Percentiles rank a stretch among this genome's conserved stretches.
Conservation (phyloP, 495 filamentous ascomycete genomes). For the Lentithecium fluviatile region DNA sequence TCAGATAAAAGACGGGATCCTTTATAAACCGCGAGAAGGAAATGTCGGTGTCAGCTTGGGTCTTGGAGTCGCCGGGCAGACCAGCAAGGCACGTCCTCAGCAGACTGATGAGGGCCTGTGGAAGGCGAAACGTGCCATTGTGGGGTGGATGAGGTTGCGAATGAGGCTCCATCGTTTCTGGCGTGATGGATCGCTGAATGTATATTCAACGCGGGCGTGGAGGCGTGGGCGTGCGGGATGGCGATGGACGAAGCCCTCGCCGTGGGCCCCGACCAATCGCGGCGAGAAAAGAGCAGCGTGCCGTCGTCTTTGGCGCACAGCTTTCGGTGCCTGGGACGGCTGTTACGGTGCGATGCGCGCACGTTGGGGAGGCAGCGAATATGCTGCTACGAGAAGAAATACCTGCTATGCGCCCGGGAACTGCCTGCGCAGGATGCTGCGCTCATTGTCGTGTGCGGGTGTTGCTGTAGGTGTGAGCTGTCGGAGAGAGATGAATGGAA, state of each 20-base stretch:
- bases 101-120: slow-evolving; percentile 28
- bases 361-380: slow-evolving; percentile 26
- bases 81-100: slow-evolving; percentile 18
- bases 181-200: slow-evolving; percentile 26
- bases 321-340: slow-evolving; percentile 30
- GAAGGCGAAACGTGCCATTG: slow-evolving; percentile 22
- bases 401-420: slow-evolving; percentile 11
- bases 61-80: background rate
- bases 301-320: slow-evolving; percentile 20
- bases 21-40: slow-evolving; percentile 10
- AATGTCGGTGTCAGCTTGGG: slow-evolving; percentile 19
- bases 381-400: slow-evolving; percentile 7
- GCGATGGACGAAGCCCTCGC: background rate
- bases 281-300: slow-evolving; percentile 13
- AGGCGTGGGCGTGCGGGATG: slow-evolving; percentile 18
- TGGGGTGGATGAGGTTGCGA: slow-evolving; percentile 15
- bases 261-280: slow-evolving; percentile 18
- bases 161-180: slow-evolving; percentile 31
- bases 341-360: slow-evolving; percentile 30
- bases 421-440: background rate
- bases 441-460: slow-evolving; percentile 8
- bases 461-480: too few relatives aligned
- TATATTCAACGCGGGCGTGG: slow-evolving; percentile 29
- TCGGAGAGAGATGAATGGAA: background rate
- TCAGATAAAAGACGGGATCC: background rate